These are phyloP conservation scores for Botrytis pseudocinerea DNA, from an alignment of 2,329 filamentous ascomycete species.

Conservation along the genomic window DNA sequence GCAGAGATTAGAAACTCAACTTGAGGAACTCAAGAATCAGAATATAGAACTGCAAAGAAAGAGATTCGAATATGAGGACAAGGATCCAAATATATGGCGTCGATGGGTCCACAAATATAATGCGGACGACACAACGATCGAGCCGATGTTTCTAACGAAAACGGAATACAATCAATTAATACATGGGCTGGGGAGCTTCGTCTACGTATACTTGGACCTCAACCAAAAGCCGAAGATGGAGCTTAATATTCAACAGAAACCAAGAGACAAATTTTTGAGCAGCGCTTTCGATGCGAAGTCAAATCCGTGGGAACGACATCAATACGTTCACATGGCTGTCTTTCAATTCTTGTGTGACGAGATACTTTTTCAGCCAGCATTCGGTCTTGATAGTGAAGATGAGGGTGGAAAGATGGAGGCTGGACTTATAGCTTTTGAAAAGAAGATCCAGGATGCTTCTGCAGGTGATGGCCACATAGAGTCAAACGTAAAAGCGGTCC, in stretches of 20 bases:
- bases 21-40: neutral
- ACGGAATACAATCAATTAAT: too few species aligned
- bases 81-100: too few species aligned
- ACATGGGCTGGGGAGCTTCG: too few species aligned
- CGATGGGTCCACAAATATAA: too few species aligned
- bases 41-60: neutral
- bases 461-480: neutral
- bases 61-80: neutral
- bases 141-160: too few species aligned
- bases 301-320: rapidly evolving
- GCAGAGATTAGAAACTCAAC: neutral
- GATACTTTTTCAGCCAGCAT: constrained; percentile 7
- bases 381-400: constrained; percentile 17
- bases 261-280: neutral
- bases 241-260: neutral
- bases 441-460: neutral
- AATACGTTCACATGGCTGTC: neutral
- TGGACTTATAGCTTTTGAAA: constrained; percentile 13
- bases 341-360: constrained; percentile 16
- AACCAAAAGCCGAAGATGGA: neutral
- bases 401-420: neutral
- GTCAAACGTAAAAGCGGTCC: too few species aligned
- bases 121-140: too few species aligned
- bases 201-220: too few species aligned
- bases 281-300: neutral